phyloP scores from a whole-genome alignment of 148 eudicot genomes.

The Rhododendron vialii region DNA sequence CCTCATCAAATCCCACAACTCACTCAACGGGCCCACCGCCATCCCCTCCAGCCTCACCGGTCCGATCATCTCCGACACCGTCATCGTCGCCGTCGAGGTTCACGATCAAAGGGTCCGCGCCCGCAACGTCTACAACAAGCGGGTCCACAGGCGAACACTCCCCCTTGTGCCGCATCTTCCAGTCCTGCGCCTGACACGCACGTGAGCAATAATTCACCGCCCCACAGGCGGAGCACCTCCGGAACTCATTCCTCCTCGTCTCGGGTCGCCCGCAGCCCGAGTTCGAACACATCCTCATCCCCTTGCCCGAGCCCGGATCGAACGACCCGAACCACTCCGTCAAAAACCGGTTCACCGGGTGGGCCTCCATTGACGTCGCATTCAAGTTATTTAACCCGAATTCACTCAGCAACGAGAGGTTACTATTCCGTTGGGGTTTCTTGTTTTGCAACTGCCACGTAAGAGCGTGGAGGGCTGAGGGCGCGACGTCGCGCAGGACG shows the following conservation, averaged over 20 bases:
- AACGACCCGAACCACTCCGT: constrained; percentile 34
- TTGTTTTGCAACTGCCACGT: not conserved
- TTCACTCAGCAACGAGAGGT: constrained; percentile 15
- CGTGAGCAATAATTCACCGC: constrained; percentile 66
- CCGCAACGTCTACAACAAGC: constrained; percentile 14
- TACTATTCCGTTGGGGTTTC: not conserved
- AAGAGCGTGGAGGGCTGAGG: not conserved
- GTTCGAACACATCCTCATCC: constrained; percentile 40
- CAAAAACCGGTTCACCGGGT: constrained; percentile 38
- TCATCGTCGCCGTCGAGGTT: constrained; percentile 15
- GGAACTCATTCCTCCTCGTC: constrained; percentile 53
- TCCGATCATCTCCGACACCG: constrained; percentile 8
- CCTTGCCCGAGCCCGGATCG: constrained; percentile 5
- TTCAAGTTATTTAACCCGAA: constrained; percentile 19
- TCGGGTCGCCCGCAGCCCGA: constrained; percentile 61
- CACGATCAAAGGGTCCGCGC: constrained; percentile 17
- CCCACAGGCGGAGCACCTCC: constrained; percentile 68
- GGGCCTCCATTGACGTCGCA: constrained; percentile 11
- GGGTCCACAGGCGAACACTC: constrained; percentile 46
- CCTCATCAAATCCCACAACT: not conserved
- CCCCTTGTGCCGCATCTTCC: constrained; percentile 61
- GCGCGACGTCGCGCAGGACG: constrained; percentile 7
- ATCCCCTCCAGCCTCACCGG: constrained; percentile 4
- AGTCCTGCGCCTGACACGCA: constrained; percentile 69
- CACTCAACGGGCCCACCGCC: constrained; percentile 10